These are phyloP conservation scores for Keqinozyma sinolaborantium DNA, from an alignment of 1,139 yeast species.

Conservation along the genomic window DNA sequence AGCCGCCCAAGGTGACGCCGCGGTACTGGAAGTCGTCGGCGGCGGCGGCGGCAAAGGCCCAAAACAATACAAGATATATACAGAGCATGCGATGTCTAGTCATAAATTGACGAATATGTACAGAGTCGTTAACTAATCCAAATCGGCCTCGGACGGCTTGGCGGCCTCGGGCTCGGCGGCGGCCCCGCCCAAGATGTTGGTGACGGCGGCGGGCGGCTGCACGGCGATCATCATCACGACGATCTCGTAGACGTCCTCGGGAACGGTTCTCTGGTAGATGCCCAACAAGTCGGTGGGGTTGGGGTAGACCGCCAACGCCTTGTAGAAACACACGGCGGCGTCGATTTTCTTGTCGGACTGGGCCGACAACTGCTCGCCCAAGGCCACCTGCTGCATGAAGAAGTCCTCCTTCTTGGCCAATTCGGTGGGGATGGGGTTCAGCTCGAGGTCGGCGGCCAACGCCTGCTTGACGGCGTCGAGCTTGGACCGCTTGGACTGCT, in stretches of 20 bases:
- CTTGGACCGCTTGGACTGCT: constrained; percentile 57
- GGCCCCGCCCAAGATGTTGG: constrained; percentile 56
- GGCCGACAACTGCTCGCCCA: constrained; percentile 71
- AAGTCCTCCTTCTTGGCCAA: constrained; percentile 67
- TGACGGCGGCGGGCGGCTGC: constrained; percentile 80
- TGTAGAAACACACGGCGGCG: constrained; percentile 88
- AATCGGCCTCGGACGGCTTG: constrained; percentile 35
- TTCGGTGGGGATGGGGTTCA: constrained; percentile 74
- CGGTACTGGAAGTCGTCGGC: too few species aligned
- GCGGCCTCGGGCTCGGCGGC: constrained; percentile 12
- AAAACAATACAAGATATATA: too few species aligned
- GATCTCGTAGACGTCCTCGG: constrained; percentile 75
- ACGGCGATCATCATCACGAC: constrained; percentile 86
- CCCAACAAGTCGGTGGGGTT: constrained; percentile 88
- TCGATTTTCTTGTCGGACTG: constrained; percentile 61
- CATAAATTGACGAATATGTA: too few species aligned
- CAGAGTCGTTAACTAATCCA: constrained; percentile 21
- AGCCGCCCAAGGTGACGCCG: constrained; percentile 25
- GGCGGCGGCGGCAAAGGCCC: too few species aligned
- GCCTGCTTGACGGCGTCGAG: constrained; percentile 59
- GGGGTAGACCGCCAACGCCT: constrained; percentile 93
- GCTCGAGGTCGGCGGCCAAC: constrained; percentile 58
- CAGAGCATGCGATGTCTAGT: too few species aligned
- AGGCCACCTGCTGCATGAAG: constrained; percentile 79
- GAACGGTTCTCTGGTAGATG: constrained; percentile 84